Percentiles rank a stretch among this genome's conserved stretches.
Evolutionary conservation across 768 basidiomycete genomes (phyloP).

Genomic region (Amanita rubescens): DNA sequence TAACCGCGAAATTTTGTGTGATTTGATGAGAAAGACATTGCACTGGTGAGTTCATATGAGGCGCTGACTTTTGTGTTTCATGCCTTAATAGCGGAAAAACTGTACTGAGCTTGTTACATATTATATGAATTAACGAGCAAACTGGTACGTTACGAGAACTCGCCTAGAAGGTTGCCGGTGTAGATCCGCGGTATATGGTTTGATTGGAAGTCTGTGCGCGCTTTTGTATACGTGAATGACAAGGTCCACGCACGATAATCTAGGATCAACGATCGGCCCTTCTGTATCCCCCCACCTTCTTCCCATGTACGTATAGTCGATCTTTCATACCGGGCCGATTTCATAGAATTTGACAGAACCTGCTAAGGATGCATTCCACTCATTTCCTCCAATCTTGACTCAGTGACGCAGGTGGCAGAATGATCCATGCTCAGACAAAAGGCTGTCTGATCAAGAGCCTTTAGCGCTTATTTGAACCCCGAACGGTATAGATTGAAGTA

Average conservation of each 20-base stretch:
- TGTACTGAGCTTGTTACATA: not conserved
- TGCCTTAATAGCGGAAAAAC: not conserved
- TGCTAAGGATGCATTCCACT: not conserved
- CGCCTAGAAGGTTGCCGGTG: not conserved
- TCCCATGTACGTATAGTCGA: constrained; percentile 3
- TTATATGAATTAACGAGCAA: not conserved
- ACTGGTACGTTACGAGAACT: not conserved
- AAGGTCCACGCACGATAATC: not conserved
- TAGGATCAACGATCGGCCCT: constrained; percentile 1
- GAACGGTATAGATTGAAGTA: not conserved
- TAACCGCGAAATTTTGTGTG: not conserved
- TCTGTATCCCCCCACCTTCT: not conserved
- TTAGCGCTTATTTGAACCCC: not conserved
- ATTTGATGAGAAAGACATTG: not conserved
- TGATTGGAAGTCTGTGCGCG: not conserved
- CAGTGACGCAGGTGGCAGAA: not conserved
- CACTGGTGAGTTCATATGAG: not conserved
- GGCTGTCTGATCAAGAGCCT: not conserved
- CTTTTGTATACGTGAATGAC: not conserved
- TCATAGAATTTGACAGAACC: constrained; percentile 5
- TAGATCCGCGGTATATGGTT: not conserved
- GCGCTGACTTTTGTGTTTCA: not conserved
- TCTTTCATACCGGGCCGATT: constrained; percentile 4
- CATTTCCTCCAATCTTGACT: not conserved
- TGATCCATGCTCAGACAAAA: not conserved